These are phyloP conservation scores for Phytophthora colocasiae DNA, from an alignment of 352 stramenopile species.

Conservation along the genomic window DNA sequence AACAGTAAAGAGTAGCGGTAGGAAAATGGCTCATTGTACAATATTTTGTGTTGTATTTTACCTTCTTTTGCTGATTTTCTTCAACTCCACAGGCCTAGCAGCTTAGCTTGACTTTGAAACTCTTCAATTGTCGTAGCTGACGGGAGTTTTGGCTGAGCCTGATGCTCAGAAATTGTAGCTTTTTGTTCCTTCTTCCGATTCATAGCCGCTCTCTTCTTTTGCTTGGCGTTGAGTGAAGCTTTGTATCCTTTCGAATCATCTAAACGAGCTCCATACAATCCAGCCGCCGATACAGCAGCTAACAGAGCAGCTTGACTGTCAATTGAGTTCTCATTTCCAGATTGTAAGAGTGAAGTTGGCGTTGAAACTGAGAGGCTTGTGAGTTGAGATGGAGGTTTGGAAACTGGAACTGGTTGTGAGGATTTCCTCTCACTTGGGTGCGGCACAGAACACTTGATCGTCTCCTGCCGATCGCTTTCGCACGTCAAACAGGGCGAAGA, in stretches of 20 bases:
- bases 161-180: background rate
- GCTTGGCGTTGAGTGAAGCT: constrained; percentile 6
- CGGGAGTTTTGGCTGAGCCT: constrained; percentile 14
- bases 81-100: constrained; percentile 57
- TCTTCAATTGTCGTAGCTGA: constrained; percentile 36
- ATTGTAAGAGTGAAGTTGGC: constrained; percentile 14
- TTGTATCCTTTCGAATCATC: constrained; percentile 13
- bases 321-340: background rate
- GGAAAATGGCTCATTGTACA: constrained; percentile 2
- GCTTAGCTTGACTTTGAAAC: constrained; percentile 48
- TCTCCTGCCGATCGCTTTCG: background rate
- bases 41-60: background rate
- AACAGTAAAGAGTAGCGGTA: constrained; percentile 15
- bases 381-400: constrained; percentile 17
- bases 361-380: constrained; percentile 14
- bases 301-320: constrained; percentile 36
- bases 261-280: constrained; percentile 40
- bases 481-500: constrained; percentile 22
- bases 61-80: background rate
- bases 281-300: constrained; percentile 37
- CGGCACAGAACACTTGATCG: background rate
- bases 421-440: constrained; percentile 9
- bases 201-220: constrained; percentile 24
- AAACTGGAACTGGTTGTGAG: background rate
- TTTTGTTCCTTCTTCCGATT: constrained; percentile 17